These are phyloP conservation scores for Saccharum hybrid DNA, from an alignment of 202 grass and related monocot species.

Conservation along the genomic window DNA sequence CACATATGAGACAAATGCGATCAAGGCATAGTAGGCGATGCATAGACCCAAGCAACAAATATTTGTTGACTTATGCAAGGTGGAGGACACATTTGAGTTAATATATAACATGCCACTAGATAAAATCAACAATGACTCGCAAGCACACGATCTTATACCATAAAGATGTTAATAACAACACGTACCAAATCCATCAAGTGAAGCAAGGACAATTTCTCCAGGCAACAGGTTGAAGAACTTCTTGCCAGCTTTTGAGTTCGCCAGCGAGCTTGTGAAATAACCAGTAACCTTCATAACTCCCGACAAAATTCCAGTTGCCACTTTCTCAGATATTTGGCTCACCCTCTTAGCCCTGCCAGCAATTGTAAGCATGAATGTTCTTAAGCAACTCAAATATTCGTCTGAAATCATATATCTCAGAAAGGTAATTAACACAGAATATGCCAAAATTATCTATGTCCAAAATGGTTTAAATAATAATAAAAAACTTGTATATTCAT, in stretches of 20 bases:
- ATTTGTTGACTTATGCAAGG: conserved; percentile 1
- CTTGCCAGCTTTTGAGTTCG: conserved; percentile 77
- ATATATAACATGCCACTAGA: not conserved
- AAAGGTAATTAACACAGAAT: not conserved
- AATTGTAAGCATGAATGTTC: conserved; percentile 2
- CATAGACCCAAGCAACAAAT: not conserved
- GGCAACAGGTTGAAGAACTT: conserved; percentile 65
- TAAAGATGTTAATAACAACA: conserved; percentile 12
- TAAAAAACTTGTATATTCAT: not conserved
- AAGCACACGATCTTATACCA: not conserved
- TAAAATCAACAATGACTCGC: not conserved
- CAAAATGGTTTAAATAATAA: not conserved
- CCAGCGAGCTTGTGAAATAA: conserved; percentile 66
- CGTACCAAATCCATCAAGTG: conserved; percentile 92
- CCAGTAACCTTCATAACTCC: conserved; percentile 82
- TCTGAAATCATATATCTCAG: not conserved
- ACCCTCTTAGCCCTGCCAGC: conserved; percentile 66
- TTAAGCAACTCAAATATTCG: not conserved
- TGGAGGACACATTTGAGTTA: not conserved
- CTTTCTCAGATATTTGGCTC: conserved; percentile 83
- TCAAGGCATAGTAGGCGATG: not conserved
- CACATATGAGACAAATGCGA: not conserved
- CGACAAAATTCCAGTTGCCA: conserved; percentile 72
- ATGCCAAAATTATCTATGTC: not conserved
- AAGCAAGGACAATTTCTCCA: conserved; percentile 87